Base-by-base conservation (phyloP, 208 protist species). In the Acanthamoeba royreba region DNA sequence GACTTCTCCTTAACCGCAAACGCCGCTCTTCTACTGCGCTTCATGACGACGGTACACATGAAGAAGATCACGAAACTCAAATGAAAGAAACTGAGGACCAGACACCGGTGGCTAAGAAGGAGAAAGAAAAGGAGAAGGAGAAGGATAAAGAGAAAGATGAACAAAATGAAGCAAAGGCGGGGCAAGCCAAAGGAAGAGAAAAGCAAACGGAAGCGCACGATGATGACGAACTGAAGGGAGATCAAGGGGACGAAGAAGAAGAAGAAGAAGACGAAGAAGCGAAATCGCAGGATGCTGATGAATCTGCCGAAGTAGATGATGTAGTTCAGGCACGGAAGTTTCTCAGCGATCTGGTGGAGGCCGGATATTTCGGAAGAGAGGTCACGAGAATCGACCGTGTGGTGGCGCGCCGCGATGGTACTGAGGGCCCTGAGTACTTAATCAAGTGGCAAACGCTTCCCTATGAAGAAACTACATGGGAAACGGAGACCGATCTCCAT, bases 391-490 rank as follows among this genome's bases (percentile, higher is more conserved):
- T 47, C 38, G 72, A 81, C 11, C 72, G 72, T 42, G 42, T 81
- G 33, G 72, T 81, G 72, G 72, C 72, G 40, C 40, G 15, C 17
- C 72, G 72, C 8, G 42, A 81, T 19, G 72, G 35, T 25, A 47
- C n/a, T n/a, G 31, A 25, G 66, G 13, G 31, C 13, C 66, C 19
- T 28, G 22, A 79, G 28, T 42, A 35, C 53, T 52, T 97, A 11
- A 89, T 97, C 33, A 97, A 97, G 74, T 97, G 96, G 96, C 92
- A 89, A 40, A 52, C 42, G 0, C 33, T 94, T 22, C 79, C 93
- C 45, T 97, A 97, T 69, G 66, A 74, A 25, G 85, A 97, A 47
- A 55, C 58, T 3, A 97, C 96, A 28, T 97, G 96, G 96, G 96
- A 97, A 47, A 66, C 28, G 28, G 45, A 94, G 25, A 8, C 79